Evolutionary conservation across 805 yeast genomes (phyloP), one percentile per base, ranked within the genome.

Genomic region (Myxozyma melibiosi): DNA sequence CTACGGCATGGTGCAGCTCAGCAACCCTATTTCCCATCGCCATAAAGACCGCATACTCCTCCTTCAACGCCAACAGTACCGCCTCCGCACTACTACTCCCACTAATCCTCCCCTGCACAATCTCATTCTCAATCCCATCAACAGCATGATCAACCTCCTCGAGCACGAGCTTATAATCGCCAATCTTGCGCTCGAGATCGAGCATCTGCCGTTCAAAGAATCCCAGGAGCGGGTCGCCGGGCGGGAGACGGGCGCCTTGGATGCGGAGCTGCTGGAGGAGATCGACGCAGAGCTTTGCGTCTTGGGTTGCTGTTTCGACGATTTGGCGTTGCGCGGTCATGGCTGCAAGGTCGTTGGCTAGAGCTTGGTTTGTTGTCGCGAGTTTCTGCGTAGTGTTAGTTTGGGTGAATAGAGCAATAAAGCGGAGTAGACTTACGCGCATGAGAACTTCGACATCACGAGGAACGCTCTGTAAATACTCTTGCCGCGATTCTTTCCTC

Each of bases 1-100:
- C 74, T 2, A 78, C 79, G 14, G 74, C 73, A 51, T 80, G 83
- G 69, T 86, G 91, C 35, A 85, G 73, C 66, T 84, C 88, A 3
- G 91, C 90, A 67, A 86, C 82, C 20, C 80, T 77, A 66, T 85
- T 87, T 53, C 89, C 84, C 50, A 86, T 75, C 67, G 85, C 87
- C 82, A 86, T 84, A 68, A 85, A 86, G 55, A 86, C 76, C 47
- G 74, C 73, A 67, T 85, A 84, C 71, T 86, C 90, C 61, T 80
- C 83, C 63, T 79, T 81, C 50, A 74, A 56, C 18, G 66, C 66
- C 8, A 62, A 61, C 31, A 67, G 57, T 44, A 69, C 57, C 1
- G 51, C 66, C 2, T 58, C 65, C 5, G 66, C 65, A n/a, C 39
- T 28, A 13, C 46, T 45, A 7, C 43, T 34, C 14, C 27, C 43